A percentile compares a stretch with the other conserved stretches of the same genome.
These are phyloP conservation scores for Candolleomyces efflorescens DNA, from an alignment of 768 basidiomycete species.

Conservation along the genomic window DNA sequence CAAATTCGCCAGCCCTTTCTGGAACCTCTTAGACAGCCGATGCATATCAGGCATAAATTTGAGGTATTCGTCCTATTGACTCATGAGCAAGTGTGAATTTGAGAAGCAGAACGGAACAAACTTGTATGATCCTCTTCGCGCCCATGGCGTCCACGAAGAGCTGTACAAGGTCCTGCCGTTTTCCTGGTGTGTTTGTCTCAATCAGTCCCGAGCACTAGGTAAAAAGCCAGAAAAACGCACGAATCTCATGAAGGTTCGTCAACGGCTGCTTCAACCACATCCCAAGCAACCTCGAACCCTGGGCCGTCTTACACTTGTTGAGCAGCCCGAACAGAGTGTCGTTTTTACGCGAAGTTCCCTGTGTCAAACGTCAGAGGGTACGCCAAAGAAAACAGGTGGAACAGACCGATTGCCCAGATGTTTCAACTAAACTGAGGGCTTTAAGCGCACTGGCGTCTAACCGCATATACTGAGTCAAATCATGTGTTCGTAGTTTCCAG, in stretches of 20 bases:
- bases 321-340: slow-evolving; percentile 85
- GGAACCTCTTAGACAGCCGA: slow-evolving; percentile 88
- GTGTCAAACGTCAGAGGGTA: background rate
- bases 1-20: slow-evolving; percentile 74
- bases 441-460: slow-evolving; percentile 92
- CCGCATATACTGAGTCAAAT: slow-evolving; percentile 92
- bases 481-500: slow-evolving; percentile 81
- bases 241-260: slow-evolving; percentile 89
- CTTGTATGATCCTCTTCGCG: slow-evolving; percentile 69
- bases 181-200: slow-evolving; percentile 43
- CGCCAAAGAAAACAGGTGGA: background rate
- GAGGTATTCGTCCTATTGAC: slow-evolving; percentile 72
- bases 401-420: slow-evolving; percentile 52
- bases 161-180: slow-evolving; percentile 85
- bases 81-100: background rate
- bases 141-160: slow-evolving; percentile 77
- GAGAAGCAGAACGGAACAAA: slow-evolving; percentile 27
- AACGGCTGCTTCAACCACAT: slow-evolving; percentile 97
- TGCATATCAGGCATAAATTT: slow-evolving; percentile 93
- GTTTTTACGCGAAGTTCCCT: slow-evolving; percentile 69
- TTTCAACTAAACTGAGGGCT: slow-evolving; percentile 82
- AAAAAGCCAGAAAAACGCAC: slow-evolving; percentile 38
- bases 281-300: slow-evolving; percentile 82
- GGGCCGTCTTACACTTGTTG: slow-evolving; percentile 95
- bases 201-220: background rate